These are phyloP conservation scores for Edaphochlamys debaryana DNA, from an alignment of 139 green algal genomes.

Conservation along the genomic window DNA sequence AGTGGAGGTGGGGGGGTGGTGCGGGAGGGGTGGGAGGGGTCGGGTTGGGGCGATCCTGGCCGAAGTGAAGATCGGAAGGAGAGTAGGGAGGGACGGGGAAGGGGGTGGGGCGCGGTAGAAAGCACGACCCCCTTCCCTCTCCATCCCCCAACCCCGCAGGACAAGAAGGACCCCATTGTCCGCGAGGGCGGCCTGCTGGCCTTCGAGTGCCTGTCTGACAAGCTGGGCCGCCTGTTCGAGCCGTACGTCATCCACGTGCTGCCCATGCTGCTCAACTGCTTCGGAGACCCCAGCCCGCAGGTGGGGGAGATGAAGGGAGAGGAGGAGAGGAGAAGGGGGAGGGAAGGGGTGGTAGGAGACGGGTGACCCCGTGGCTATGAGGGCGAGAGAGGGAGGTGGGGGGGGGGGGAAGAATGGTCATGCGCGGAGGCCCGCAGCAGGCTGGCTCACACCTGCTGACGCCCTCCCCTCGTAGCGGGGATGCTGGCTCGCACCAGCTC, in stretches of 20 bases:
- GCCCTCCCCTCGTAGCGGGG: too few relatives aligned
- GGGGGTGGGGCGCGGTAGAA: too few relatives aligned
- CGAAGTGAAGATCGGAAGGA: too few relatives aligned
- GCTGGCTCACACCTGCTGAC: too few relatives aligned
- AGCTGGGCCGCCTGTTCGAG: slow-evolving; percentile 97
- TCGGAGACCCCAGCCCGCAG: slow-evolving; percentile 80
- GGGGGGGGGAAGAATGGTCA: not conserved
- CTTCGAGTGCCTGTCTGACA: slow-evolving; percentile 94
- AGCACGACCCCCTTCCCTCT: too few relatives aligned
- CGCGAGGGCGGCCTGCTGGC: slow-evolving; percentile 91
- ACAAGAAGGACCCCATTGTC: slow-evolving; percentile 58
- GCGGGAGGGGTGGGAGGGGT: slow-evolving; percentile 67
- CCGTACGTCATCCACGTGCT: slow-evolving; percentile 98
- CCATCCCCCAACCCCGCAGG: slow-evolving; percentile 2
- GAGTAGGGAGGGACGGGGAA: too few relatives aligned
- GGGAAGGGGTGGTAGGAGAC: too few relatives aligned
- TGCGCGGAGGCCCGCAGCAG: not conserved
- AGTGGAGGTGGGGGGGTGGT: slow-evolving; percentile 54
- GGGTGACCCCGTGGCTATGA: too few relatives aligned
- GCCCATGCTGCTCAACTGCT: slow-evolving; percentile 90
- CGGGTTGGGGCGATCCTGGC: not conserved
- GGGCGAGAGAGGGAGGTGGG: not conserved
- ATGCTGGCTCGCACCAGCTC: too few relatives aligned
- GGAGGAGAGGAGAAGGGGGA: too few relatives aligned
- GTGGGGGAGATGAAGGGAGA: slow-evolving; percentile 41